Conservation (phyloP, 108 stramenopile species). For the Fragilariopsis cylindrus region DNA sequence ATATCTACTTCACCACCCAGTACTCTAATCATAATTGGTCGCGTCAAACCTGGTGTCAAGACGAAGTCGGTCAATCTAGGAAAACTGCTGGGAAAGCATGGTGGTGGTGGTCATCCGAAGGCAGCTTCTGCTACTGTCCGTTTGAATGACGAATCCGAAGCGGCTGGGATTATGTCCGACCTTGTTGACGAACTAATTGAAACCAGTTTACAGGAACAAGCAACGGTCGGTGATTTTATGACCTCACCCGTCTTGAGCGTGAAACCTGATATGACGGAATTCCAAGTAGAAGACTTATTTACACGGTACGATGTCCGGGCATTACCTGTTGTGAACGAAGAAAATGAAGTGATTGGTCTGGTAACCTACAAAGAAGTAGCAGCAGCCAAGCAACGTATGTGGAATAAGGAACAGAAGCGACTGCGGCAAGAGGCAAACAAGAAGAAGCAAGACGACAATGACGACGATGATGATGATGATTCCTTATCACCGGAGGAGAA, state of each 20-base stretch:
- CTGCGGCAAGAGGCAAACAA: conserved; percentile 40
- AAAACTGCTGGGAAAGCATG: conserved; percentile 71
- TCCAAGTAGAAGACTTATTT: conserved; percentile 86
- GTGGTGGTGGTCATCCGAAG: conserved; percentile 85
- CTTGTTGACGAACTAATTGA: conserved; percentile 77
- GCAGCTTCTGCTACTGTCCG: conserved; percentile 86
- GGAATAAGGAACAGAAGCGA: conserved; percentile 82
- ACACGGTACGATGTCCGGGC: conserved; percentile 83
- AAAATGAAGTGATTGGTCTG: conserved; percentile 79
- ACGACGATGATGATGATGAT: conserved; percentile 35
- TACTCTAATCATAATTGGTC: conserved; percentile 86
- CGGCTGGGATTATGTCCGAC: conserved; percentile 58
- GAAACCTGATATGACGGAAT: conserved; percentile 77
- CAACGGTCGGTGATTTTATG: conserved; percentile 85
- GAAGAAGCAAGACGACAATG: conserved; percentile 20
- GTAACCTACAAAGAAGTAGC: conserved; percentile 91
- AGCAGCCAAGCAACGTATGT: conserved; percentile 75
- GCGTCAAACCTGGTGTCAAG: conserved; percentile 82
- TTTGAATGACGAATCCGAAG: conserved; percentile 69
- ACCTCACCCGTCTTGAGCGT: conserved; percentile 76
- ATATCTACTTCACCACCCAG: conserved; percentile 26
- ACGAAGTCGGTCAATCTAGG: conserved; percentile 80
- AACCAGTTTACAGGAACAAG: conserved; percentile 59
- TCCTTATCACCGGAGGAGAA: conserved; percentile 32
- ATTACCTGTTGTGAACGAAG: conserved; percentile 85